phyloP scores from a whole-genome alignment of 257 asterid species.

The Datura wrightii region DNA sequence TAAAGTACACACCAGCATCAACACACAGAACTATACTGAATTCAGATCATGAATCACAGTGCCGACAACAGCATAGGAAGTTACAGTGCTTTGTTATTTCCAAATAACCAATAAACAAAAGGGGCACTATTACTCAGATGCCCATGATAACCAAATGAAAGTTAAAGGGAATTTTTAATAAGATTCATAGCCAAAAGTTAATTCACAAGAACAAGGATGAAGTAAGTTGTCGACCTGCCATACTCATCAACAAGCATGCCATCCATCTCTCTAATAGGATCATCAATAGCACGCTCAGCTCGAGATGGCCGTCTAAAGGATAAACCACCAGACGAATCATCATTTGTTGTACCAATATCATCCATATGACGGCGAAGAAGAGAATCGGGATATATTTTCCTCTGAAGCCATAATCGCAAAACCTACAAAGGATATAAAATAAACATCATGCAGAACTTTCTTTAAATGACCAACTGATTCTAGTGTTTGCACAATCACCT shows the following conservation, averaged over 20 bases:
- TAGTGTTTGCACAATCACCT: constrained; percentile 55
- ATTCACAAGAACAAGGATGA: constrained; percentile 8
- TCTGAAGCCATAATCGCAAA: constrained; percentile 94
- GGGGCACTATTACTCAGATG: not conserved
- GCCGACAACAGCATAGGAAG: not conserved
- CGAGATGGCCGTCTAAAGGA: constrained; percentile 87
- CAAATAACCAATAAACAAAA: not conserved
- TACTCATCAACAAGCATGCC: constrained; percentile 97
- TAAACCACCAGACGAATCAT: constrained; percentile 69
- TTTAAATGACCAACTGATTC: constrained; percentile 22
- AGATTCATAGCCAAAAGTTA: not conserved
- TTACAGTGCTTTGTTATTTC: not conserved
- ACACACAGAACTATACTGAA: constrained; percentile 9
- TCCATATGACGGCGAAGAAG: constrained; percentile 77
- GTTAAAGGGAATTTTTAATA: not conserved
- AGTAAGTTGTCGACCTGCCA: constrained; percentile 66
- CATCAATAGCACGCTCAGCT: constrained; percentile 90
- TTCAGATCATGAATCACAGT: not conserved
- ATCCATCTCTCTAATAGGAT: constrained; percentile 98
- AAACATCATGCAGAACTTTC: constrained; percentile 8
- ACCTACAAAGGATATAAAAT: constrained; percentile 54
- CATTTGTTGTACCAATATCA: constrained; percentile 63
- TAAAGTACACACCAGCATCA: constrained; percentile 5
- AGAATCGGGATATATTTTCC: constrained; percentile 87
- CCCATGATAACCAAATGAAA: constrained; percentile 1